Evolutionary conservation across 768 basidiomycete genomes (phyloP).

Genomic region (Ramaria sp.): DNA sequence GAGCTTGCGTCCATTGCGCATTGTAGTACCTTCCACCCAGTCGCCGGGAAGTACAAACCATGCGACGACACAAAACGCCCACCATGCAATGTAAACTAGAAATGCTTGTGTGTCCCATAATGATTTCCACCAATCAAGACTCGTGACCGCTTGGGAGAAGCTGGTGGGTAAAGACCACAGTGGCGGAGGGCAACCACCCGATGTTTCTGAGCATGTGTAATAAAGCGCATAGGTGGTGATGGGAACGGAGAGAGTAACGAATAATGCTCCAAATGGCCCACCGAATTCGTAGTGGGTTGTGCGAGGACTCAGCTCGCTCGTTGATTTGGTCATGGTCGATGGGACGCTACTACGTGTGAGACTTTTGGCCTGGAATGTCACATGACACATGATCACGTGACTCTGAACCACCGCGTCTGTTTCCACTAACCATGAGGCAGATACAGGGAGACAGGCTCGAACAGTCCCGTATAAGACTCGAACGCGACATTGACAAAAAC

Average conservation of each 20-base stretch:
- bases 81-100: conserved; percentile 79
- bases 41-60: conserved; percentile 77
- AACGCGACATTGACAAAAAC: conserved; percentile 53
- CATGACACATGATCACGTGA: neutral
- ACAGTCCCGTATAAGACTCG: conserved; percentile 65
- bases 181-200: conserved; percentile 60
- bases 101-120: conserved; percentile 80
- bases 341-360: neutral
- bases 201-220: conserved; percentile 63
- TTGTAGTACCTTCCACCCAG: conserved; percentile 51
- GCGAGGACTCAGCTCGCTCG: conserved; percentile 45
- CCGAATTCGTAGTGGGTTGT: conserved; percentile 73
- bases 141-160: conserved; percentile 37
- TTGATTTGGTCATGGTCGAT: neutral
- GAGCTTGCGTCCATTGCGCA: conserved; percentile 70
- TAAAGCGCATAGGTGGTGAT: conserved; percentile 61
- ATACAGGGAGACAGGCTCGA: conserved; percentile 70
- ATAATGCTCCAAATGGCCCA: conserved; percentile 67
- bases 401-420: neutral
- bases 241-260: conserved; percentile 64
- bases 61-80: conserved; percentile 70
- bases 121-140: conserved; percentile 51
- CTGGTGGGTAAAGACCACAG: conserved; percentile 29
- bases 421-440: neutral
- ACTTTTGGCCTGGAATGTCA: neutral